phyloP scores from a whole-genome alignment of 768 basidiomycete species.

The Leccinum variicolor region DNA sequence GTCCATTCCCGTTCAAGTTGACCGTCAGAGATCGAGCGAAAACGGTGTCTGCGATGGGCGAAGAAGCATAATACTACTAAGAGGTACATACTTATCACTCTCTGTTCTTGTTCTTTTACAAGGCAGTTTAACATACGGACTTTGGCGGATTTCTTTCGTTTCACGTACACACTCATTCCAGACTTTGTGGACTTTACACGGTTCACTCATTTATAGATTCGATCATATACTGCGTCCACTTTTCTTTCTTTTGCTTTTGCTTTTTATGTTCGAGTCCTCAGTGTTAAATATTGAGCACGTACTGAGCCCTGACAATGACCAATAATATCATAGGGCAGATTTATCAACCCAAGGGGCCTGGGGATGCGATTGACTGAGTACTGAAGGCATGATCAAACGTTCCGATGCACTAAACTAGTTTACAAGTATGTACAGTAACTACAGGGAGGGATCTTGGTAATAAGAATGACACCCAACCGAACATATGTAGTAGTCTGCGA shows the following conservation, averaged over 20 bases:
- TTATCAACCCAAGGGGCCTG: neutral
- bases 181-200: neutral
- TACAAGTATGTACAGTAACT: neutral
- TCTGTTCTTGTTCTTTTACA: neutral
- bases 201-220: neutral
- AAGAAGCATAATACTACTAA: neutral
- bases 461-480: neutral
- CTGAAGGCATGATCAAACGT: neutral
- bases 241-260: neutral
- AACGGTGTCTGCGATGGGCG: neutral
- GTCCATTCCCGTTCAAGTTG: constrained; percentile 4
- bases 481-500: neutral
- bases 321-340: neutral
- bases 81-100: neutral
- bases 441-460: neutral
- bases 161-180: neutral
- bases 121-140: neutral
- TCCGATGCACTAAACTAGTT: neutral
- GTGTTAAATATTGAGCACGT: neutral
- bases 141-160: neutral
- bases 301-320: neutral
- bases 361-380: neutral
- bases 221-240: neutral
- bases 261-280: neutral
- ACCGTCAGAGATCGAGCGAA: neutral